Conservation (phyloP, 2,329 filamentous ascomycete species). For the Diaporthe australafricana region DNA sequence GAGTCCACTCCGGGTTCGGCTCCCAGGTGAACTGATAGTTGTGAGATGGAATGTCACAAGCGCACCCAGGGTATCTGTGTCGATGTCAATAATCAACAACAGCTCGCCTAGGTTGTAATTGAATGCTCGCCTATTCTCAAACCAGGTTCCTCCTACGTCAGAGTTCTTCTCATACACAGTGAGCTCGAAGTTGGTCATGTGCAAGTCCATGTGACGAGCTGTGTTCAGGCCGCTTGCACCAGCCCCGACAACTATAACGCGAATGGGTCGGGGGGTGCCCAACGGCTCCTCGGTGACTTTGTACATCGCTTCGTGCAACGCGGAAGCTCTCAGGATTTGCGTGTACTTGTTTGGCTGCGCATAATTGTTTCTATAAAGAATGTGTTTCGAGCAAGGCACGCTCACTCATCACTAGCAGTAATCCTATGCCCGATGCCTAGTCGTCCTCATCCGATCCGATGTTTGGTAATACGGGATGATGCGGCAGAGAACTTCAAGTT, state of each 20-base stretch:
- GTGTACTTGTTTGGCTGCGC: background rate
- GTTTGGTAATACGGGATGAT: background rate
- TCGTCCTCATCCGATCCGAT: background rate
- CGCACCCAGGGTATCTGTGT: constrained; percentile 15
- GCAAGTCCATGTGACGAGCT: background rate
- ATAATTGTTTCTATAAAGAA: background rate
- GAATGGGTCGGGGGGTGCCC: constrained; percentile 18
- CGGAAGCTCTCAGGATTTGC: background rate
- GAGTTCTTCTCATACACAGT: constrained; percentile 46
- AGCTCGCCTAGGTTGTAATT: background rate
- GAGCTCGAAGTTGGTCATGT: constrained; percentile 28
- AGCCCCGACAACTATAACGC: constrained; percentile 19
- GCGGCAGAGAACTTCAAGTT: background rate
- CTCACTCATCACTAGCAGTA: background rate
- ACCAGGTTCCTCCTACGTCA: constrained; percentile 43
- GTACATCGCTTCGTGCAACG: background rate
- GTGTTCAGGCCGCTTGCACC: constrained; percentile 25
- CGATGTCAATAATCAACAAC: background rate
- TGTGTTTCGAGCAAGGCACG: background rate
- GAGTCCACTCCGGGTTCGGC: constrained; percentile 59
- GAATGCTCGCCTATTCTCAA: constrained; percentile 39
- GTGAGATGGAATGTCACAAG: constrained; percentile 18
- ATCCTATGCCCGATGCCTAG: background rate
- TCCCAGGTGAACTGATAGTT: constrained; percentile 58
- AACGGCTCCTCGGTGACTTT: constrained; percentile 24